phyloP scores from a whole-genome alignment of 108 stramenopile genomes.

The Pseudonitzschia multistriata region DNA sequence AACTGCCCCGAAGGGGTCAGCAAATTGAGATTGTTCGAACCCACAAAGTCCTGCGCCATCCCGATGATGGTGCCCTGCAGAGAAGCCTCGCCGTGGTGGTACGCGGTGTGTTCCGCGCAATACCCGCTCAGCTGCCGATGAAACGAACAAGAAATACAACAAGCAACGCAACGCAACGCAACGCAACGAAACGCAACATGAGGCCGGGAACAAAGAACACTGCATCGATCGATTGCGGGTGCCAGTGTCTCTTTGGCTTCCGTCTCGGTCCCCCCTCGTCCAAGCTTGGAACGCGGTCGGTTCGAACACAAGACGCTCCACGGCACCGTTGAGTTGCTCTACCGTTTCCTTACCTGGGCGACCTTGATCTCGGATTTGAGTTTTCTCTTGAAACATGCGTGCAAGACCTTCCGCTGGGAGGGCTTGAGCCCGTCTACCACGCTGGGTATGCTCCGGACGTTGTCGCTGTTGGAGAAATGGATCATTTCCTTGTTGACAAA shows the following conservation, averaged over 20 bases:
- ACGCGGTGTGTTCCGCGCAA: slow-evolving; percentile 90
- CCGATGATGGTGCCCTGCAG: slow-evolving; percentile 91
- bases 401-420: slow-evolving; percentile 91
- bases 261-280: too few species aligned
- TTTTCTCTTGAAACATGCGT: slow-evolving; percentile 87
- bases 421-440: slow-evolving; percentile 92
- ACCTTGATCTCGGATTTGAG: slow-evolving; percentile 90
- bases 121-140: slow-evolving; percentile 68
- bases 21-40: slow-evolving; percentile 91
- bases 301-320: too few species aligned
- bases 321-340: too few species aligned
- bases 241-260: too few species aligned
- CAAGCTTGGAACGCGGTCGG: too few species aligned
- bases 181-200: too few species aligned
- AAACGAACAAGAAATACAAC: neutral
- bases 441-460: slow-evolving; percentile 77
- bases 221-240: too few species aligned
- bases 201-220: too few species aligned
- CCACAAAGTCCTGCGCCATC: slow-evolving; percentile 95
- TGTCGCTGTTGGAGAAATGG: slow-evolving; percentile 90
- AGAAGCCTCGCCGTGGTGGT: slow-evolving; percentile 95
- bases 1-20: slow-evolving; percentile 90
- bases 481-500: slow-evolving; percentile 93
- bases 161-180: too few species aligned
- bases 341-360: slow-evolving; percentile 45